Conservation (phyloP, 257 asterid genomes). For the Solanum rostratum region DNA sequence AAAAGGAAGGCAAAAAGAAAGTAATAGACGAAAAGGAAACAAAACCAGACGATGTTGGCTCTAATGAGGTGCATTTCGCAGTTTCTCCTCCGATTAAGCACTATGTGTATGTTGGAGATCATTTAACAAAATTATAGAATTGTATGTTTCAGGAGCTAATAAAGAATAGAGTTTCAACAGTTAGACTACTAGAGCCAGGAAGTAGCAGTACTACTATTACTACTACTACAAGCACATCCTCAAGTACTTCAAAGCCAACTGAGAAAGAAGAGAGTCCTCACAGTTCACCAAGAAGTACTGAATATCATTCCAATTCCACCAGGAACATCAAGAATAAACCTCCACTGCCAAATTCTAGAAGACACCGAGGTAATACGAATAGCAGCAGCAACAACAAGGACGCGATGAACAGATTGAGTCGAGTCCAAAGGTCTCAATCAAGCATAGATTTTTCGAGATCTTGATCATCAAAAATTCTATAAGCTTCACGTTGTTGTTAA, state of each 20-base stretch:
- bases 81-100: neutral
- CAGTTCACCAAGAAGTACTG: slow-evolving; percentile 18
- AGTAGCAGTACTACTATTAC: slow-evolving; percentile 24
- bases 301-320: slow-evolving; percentile 20
- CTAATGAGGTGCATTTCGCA: slow-evolving; percentile 21
- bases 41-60: slow-evolving; percentile 14
- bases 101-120: too few relatives aligned
- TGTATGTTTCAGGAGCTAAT: slow-evolving; percentile 20
- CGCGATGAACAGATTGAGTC: slow-evolving; percentile 17
- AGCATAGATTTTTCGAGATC: slow-evolving; percentile 31
- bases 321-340: slow-evolving; percentile 30
- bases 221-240: slow-evolving; percentile 34
- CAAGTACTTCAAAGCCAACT: slow-evolving; percentile 27
- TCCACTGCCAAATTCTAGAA: slow-evolving; percentile 26
- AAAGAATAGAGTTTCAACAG: slow-evolving; percentile 24
- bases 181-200: slow-evolving; percentile 40
- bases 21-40: slow-evolving; percentile 14
- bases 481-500: slow-evolving; percentile 22
- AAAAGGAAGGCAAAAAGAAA: slow-evolving; percentile 26
- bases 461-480: slow-evolving; percentile 18
- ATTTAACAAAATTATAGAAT: too few relatives aligned
- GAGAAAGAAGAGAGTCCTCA: slow-evolving; percentile 8
- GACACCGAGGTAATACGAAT: neutral
- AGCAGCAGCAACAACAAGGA: slow-evolving; percentile 1
- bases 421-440: slow-evolving; percentile 45